phyloP scores from a whole-genome alignment of 2,329 filamentous ascomycete species.

The Colletotrichum simmondsii region DNA sequence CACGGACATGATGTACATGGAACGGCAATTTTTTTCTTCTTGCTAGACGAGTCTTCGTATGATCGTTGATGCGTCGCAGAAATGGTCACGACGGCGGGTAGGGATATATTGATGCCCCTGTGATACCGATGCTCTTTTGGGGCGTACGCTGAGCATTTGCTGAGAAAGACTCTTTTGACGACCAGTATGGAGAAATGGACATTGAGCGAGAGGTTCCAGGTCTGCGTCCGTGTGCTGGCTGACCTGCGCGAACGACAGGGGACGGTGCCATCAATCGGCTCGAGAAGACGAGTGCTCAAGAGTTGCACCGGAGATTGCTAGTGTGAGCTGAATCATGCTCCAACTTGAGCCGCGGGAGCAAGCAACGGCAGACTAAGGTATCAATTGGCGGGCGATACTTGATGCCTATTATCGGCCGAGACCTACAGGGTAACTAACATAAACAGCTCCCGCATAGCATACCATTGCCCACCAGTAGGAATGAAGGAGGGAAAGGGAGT shows the following conservation, averaged over 20 bases:
- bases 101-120: not conserved
- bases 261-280: not conserved
- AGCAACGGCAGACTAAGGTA: not conserved
- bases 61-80: not conserved
- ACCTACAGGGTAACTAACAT: not conserved
- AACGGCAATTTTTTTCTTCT: not conserved
- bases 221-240: not conserved
- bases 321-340: not conserved
- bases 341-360: not conserved
- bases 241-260: not conserved
- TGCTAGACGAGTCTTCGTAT: not conserved
- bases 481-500: not conserved
- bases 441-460: not conserved
- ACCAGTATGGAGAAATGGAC: not conserved
- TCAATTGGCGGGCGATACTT: not conserved
- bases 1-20: constrained; percentile 18
- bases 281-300: not conserved
- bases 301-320: constrained; percentile 16
- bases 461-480: not conserved
- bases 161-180: not conserved
- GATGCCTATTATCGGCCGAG: not conserved
- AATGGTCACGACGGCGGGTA: too few species aligned
- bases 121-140: too few species aligned
- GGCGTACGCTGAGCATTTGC: not conserved
- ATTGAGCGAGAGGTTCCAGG: not conserved